Evolutionary conservation across 73 alveolate species (phyloP).

Genomic region (Symbiodinium natans): DNA sequence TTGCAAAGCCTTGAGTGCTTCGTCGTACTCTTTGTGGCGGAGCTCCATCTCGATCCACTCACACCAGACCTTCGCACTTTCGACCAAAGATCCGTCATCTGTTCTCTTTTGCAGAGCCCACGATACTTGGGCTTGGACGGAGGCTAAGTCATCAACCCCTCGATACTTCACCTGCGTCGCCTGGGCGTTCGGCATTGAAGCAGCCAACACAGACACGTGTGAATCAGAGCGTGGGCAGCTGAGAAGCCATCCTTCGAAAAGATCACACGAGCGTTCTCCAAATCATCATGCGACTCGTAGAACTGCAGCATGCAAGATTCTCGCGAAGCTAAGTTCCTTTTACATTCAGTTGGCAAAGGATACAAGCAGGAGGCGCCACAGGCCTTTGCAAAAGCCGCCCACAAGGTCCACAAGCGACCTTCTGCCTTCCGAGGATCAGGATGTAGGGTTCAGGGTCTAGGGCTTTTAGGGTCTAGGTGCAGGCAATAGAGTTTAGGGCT

Average conservation of each 20-base stretch:
- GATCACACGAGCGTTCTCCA: constrained; percentile 95
- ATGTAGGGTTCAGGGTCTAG: no score
- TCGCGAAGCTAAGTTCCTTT: background rate
- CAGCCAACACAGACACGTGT: background rate
- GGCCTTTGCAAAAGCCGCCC: constrained; percentile 93
- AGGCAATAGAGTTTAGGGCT: no score
- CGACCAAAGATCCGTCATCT: background rate
- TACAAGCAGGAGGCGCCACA: background rate
- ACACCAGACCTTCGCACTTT: constrained; percentile 92
- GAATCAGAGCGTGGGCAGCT: background rate
- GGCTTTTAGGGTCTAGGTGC: no score
- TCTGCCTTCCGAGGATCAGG: constrained; percentile 91
- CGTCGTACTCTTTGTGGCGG: constrained; percentile 95
- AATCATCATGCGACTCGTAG: constrained; percentile 95
- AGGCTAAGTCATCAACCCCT: constrained; percentile 64
- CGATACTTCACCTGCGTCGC: constrained; percentile 94
- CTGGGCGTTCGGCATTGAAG: background rate
- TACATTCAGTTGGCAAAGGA: no score
- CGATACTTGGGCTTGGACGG: background rate
- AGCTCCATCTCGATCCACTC: constrained; percentile 97
- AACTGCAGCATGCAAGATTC: background rate
- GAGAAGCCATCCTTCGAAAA: constrained; percentile 67
- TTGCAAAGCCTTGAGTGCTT: constrained; percentile 94
- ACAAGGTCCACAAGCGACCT: constrained; percentile 77
- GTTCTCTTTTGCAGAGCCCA: background rate